Evolutionary conservation across 306 rosid genomes (phyloP).

Genomic region (Cucurbita ficifolia): DNA sequence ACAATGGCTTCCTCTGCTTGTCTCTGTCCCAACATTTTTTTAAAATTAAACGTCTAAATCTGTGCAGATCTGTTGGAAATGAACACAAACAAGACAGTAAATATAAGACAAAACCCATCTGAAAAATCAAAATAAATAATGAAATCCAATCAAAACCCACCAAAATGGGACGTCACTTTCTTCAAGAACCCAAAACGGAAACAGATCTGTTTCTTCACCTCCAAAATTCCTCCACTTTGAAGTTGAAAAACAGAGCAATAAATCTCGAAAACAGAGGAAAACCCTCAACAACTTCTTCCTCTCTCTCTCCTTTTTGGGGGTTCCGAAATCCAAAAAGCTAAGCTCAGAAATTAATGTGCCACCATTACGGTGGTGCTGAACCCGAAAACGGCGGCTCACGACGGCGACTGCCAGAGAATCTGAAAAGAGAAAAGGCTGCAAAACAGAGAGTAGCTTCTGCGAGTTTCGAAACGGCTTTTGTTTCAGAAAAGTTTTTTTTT

Average conservation of each 20-base stretch:
- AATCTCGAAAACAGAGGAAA: background rate
- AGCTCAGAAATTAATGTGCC: conserved; percentile 37
- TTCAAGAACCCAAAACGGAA: background rate
- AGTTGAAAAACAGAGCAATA: background rate
- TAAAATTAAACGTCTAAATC: conserved; percentile 20
- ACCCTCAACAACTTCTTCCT: background rate
- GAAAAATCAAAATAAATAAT: background rate
- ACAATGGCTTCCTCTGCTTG: conserved; percentile 94
- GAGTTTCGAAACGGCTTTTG: conserved; percentile 1
- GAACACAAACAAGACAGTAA: conserved; percentile 22
- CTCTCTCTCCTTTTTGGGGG: background rate
- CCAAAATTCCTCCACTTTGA: background rate
- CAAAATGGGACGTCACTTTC: background rate
- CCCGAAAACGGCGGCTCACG: conserved; percentile 43
- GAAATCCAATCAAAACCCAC: conserved; percentile 8
- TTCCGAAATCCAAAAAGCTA: background rate
- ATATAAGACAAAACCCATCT: conserved; percentile 33
- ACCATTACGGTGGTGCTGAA: conserved; percentile 36
- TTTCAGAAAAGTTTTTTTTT: conserved; percentile 9
- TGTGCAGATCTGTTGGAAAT: conserved; percentile 35
- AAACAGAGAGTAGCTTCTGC: background rate
- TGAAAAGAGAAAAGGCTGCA: background rate
- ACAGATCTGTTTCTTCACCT: background rate
- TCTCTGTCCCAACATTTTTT: conserved; percentile 59
- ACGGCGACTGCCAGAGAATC: conserved; percentile 46